phyloP scores from a whole-genome alignment of 768 basidiomycete species.

The Boletus subcaerulescens region DNA sequence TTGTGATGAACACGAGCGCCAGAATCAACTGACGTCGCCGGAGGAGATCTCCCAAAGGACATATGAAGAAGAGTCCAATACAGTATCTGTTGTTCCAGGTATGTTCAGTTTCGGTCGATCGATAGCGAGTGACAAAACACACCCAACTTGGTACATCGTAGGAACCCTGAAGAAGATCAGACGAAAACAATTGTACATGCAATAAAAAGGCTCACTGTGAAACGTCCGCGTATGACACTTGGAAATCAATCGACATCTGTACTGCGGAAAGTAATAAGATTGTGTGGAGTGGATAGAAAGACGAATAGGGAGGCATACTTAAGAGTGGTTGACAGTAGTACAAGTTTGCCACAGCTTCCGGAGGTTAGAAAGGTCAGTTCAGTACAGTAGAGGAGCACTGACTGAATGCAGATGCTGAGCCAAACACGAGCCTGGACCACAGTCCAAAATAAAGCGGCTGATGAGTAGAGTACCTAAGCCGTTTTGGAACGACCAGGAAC shows the following conservation, averaged over 20 bases:
- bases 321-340: conserved; percentile 82
- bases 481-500: conserved; percentile 8
- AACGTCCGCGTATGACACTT: conserved; percentile 29
- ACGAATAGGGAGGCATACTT: conserved; percentile 39
- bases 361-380: background rate
- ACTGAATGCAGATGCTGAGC: conserved; percentile 19
- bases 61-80: conserved; percentile 40
- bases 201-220: conserved; percentile 22
- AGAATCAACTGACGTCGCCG: conserved; percentile 42
- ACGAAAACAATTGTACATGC: background rate
- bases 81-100: background rate
- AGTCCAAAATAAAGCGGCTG: conserved; percentile 12
- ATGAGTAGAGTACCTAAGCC: conserved; percentile 12
- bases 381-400: background rate
- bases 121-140: conserved; percentile 7
- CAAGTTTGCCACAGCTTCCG: conserved; percentile 53
- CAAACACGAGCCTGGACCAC: conserved; percentile 16
- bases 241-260: conserved; percentile 37
- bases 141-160: conserved; percentile 67
- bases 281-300: too few relatives aligned
- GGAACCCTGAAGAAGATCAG: conserved; percentile 43
- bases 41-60: conserved; percentile 45
- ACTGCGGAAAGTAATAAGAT: conserved; percentile 6
- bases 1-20: conserved; percentile 31
- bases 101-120: background rate